phyloP scores from a whole-genome alignment of 257 asterid species.

The Fraxinus excelsior region DNA sequence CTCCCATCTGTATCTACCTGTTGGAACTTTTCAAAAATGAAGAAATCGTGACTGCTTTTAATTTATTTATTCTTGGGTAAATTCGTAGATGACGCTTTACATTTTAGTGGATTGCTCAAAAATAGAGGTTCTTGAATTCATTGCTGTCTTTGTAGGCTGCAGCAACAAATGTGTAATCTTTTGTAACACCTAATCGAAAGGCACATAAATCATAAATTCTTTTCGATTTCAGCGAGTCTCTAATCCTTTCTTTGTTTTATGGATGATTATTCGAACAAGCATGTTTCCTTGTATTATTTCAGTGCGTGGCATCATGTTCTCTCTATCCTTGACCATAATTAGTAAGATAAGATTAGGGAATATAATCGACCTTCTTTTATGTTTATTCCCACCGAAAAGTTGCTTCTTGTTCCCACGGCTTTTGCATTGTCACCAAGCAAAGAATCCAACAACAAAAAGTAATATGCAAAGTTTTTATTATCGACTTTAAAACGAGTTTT shows the following conservation, averaged over 20 bases:
- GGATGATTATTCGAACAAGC: neutral
- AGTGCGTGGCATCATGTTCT: neutral
- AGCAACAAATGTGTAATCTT: slow-evolving; percentile 6
- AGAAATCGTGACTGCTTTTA: slow-evolving; percentile 29
- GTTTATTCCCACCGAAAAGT: neutral
- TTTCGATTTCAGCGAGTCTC: neutral
- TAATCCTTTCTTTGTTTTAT: neutral
- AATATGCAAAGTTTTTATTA: neutral
- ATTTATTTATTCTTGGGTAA: slow-evolving; percentile 28
- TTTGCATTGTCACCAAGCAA: slow-evolving; percentile 12
- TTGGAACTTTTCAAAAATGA: neutral
- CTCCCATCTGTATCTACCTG: neutral
- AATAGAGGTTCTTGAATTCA: neutral
- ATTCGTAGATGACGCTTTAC: slow-evolving; percentile 24
- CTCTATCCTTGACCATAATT: neutral
- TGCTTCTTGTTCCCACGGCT: slow-evolving; percentile 12
- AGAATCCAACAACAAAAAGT: slow-evolving; percentile 27
- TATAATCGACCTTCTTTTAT: slow-evolving; percentile 10
- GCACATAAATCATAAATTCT: neutral
- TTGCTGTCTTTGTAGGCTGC: neutral
- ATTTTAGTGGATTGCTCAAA: neutral
- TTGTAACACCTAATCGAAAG: neutral
- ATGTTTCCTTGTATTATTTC: neutral
- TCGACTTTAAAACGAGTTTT: neutral
- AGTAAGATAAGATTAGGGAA: slow-evolving; percentile 12